phyloP scores from a whole-genome alignment of 441 rosid genomes.

The Erysimum pusillum region DNA sequence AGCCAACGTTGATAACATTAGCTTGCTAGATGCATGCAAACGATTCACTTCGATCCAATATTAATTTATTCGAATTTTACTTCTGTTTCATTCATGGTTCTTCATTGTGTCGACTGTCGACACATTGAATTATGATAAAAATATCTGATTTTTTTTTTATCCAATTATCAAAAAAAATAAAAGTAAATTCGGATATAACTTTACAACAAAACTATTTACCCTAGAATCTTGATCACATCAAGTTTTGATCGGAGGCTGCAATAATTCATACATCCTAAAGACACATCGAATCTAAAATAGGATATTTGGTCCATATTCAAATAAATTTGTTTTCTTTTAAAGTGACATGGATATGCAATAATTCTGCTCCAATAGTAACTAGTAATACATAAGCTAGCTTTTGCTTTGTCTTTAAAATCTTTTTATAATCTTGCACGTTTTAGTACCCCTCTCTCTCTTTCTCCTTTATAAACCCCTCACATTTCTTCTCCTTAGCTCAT shows the following conservation, averaged over 20 bases:
- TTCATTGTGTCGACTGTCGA: neutral
- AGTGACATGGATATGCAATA: constrained; percentile 39
- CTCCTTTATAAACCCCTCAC: constrained; percentile 55
- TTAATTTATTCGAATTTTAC: neutral
- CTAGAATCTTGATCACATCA: constrained; percentile 2
- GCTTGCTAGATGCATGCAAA: neutral
- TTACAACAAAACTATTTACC: neutral
- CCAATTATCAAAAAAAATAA: neutral
- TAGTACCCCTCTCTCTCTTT: constrained; percentile 5
- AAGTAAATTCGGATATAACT: neutral
- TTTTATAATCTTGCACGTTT: constrained; percentile 48
- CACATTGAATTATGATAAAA: neutral
- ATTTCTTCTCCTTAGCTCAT: constrained; percentile 48
- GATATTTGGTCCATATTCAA: neutral
- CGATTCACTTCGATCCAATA: neutral
- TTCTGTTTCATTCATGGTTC: neutral
- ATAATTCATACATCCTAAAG: constrained; percentile 3
- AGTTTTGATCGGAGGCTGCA: constrained; percentile 6
- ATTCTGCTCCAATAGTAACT: constrained; percentile 18
- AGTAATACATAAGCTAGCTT: constrained; percentile 26
- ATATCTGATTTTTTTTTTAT: neutral
- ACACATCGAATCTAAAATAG: neutral
- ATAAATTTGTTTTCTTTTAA: constrained; percentile 18
- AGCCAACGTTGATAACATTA: too few relatives aligned
- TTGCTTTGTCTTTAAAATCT: constrained; percentile 39